Conservation (phyloP, 768 basidiomycete genomes). For the Gloeostereum incarnatum region DNA sequence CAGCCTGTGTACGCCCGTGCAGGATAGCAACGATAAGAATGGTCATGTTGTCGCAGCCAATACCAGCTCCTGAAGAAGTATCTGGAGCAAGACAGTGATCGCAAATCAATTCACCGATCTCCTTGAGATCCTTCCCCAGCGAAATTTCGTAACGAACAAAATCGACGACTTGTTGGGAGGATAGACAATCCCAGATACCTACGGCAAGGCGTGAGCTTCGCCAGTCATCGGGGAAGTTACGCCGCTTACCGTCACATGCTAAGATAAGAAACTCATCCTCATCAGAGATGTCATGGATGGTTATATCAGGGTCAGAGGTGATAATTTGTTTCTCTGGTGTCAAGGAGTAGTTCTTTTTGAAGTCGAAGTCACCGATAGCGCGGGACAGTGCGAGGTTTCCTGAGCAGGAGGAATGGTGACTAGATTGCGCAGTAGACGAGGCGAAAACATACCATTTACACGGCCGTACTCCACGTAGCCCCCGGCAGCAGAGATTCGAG, state of each 20-base stretch:
- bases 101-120: slow-evolving; percentile 86
- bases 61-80: slow-evolving; percentile 80
- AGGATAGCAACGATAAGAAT: slow-evolving; percentile 84
- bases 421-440: slow-evolving; percentile 1
- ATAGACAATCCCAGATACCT: slow-evolving; percentile 99
- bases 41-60: slow-evolving; percentile 99
- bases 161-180: slow-evolving; percentile 88
- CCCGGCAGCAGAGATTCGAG: slow-evolving; percentile 82
- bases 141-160: slow-evolving; percentile 77
- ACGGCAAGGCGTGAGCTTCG: not conserved
- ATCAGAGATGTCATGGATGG: slow-evolving; percentile 64
- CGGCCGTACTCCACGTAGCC: slow-evolving; percentile 96
- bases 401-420: slow-evolving; percentile 18
- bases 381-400: slow-evolving; percentile 94
- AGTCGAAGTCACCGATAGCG: slow-evolving; percentile 96
- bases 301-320: slow-evolving; percentile 90
- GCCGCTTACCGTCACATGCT: slow-evolving; percentile 83
- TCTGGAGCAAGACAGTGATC: slow-evolving; percentile 93
- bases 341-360: slow-evolving; percentile 86
- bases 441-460: slow-evolving; percentile 68
- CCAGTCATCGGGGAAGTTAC: slow-evolving; percentile 1
- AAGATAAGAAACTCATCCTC: slow-evolving; percentile 97
- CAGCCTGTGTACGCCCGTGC: slow-evolving; percentile 77
- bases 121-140: slow-evolving; percentile 65
- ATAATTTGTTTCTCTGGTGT: slow-evolving; percentile 89